These are phyloP conservation scores for Rhizopogon vinicolor DNA, from an alignment of 768 basidiomycete genomes.

Conservation along the genomic window DNA sequence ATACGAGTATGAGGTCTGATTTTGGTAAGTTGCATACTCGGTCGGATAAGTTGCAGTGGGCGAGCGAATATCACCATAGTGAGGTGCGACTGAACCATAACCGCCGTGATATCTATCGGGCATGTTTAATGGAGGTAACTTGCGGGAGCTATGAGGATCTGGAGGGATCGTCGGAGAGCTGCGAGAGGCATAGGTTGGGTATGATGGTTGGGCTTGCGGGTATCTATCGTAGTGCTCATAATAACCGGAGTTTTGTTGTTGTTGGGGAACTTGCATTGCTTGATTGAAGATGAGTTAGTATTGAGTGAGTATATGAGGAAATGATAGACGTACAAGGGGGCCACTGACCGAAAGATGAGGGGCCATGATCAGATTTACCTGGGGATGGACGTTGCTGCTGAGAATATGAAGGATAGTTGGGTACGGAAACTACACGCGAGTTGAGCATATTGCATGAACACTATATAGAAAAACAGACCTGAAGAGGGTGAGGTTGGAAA, in stretches of 20 bases:
- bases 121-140: constrained; percentile 51
- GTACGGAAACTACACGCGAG: constrained; percentile 53
- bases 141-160: constrained; percentile 49
- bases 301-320: background rate
- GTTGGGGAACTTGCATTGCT: constrained; percentile 33
- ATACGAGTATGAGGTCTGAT: constrained; percentile 28
- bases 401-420: constrained; percentile 53
- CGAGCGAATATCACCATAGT: constrained; percentile 49
- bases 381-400: constrained; percentile 66
- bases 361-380: constrained; percentile 52
- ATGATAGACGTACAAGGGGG: constrained; percentile 27
- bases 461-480: constrained; percentile 71
- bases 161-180: constrained; percentile 43
- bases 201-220: constrained; percentile 34
- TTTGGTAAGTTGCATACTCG: constrained; percentile 45
- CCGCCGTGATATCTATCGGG: constrained; percentile 46
- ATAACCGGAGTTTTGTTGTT: constrained; percentile 41
- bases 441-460: constrained; percentile 55
- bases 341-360: constrained; percentile 46
- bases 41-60: constrained; percentile 60
- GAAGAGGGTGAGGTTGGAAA: constrained; percentile 89
- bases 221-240: constrained; percentile 60
- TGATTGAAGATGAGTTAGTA: constrained; percentile 4
- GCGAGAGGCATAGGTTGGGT: constrained; percentile 44
- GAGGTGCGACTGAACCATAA: constrained; percentile 32